phyloP scores from a whole-genome alignment of 2,329 filamentous ascomycete species.

The Pseudopithomyces chartarum region DNA sequence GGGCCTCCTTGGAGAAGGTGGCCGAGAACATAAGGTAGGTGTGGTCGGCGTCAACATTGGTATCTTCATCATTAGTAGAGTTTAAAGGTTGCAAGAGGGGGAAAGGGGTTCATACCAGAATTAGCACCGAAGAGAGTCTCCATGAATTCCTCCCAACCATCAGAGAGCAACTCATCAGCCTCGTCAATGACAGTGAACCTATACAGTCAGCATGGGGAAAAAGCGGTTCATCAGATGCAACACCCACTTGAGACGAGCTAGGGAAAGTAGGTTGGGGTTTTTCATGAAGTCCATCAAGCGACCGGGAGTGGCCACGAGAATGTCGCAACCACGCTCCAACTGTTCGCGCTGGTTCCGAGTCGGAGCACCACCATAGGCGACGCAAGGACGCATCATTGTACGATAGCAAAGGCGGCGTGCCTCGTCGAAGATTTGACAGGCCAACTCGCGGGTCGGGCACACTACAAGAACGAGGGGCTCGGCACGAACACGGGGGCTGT shows the following conservation, averaged over 20 bases:
- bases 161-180: constrained; percentile 86
- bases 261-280: constrained; percentile 68
- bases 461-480: constrained; percentile 89
- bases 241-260: constrained; percentile 75
- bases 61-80: constrained; percentile 54
- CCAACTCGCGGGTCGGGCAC: constrained; percentile 85
- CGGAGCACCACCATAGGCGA: constrained; percentile 84
- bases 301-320: constrained; percentile 87
- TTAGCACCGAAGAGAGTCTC: constrained; percentile 74
- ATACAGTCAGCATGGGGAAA: background rate
- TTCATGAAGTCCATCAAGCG: constrained; percentile 84
- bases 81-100: background rate
- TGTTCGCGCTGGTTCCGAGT: constrained; percentile 71
- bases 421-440: constrained; percentile 94
- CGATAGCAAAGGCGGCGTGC: constrained; percentile 91
- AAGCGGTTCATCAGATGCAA: background rate
- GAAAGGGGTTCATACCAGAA: constrained; percentile 65
- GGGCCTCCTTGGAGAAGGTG: constrained; percentile 83
- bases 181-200: constrained; percentile 83
- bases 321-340: constrained; percentile 82
- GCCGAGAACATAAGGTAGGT: constrained; percentile 87
- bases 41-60: constrained; percentile 74
- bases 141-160: constrained; percentile 79
- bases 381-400: constrained; percentile 89
- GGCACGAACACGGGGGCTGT: constrained; percentile 67